Evolutionary conservation across 2,329 filamentous ascomycete genomes (phyloP), one percentile per base, ranked within the genome.

Genomic region (Botrytis elliptica): DNA sequence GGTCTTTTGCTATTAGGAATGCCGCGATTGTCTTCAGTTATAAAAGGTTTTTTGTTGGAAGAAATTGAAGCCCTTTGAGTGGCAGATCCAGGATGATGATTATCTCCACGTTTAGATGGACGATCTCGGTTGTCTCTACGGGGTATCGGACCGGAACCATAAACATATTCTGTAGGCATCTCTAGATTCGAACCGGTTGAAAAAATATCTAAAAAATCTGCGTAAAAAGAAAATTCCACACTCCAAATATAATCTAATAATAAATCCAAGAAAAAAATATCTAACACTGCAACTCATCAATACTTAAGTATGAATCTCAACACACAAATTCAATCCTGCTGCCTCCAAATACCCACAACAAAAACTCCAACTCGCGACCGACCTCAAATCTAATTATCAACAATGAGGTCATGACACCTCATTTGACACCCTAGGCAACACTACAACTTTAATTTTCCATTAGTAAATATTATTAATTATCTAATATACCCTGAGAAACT

Each of bases 381-480:
- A n/a, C 25, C 12, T 14, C 10, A 52, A n/a, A 52, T n/a, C 4
- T 12, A 52, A 52, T 12, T 14, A 25, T n/a, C 49, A 52, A 8
- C 5, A 6, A 52, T n/a, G 25, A 52, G 22, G 49, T 52, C 49
- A 52, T n/a, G 49, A n/a, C 49, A 52, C 49, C 49, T 52, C 2
- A 25, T 52, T 52, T n/a, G 25, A 52, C 46, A 22, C 44, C 44
- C 44, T 52, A 52, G 49, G 22, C 49, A 52, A n/a, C 22, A 52
- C 2, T 1, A n/a, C 6, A 52, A 52, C 5, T n/a, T 52, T n/a
- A 14, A 16, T 5, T n/a, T 16, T 7, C 1, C 1, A 7, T 5
- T 1, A 52, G n/a, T 46, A 42, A 42, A 14, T 22, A 46, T 46
- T 46, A 46, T 8, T 22, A 4, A 46, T 22, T 46, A 46, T 3